phyloP scores from a whole-genome alignment of 2,329 filamentous ascomycete species.

The Whalleya microplaca region DNA sequence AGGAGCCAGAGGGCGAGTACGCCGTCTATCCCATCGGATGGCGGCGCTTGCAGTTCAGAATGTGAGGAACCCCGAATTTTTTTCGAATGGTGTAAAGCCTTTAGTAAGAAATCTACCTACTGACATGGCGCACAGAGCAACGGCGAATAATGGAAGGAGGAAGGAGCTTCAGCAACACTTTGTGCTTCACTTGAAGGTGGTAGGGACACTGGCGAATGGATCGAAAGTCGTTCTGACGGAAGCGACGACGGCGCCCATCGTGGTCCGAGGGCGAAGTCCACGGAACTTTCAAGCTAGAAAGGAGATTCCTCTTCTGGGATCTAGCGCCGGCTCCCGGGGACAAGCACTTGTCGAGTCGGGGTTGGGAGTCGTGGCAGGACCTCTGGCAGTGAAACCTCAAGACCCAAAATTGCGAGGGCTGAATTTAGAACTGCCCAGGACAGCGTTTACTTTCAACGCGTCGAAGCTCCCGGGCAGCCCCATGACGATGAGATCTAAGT shows the following conservation, averaged over 20 bases:
- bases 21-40: conserved; percentile 92
- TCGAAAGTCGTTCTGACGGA: conserved; percentile 81
- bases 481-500: conserved; percentile 63
- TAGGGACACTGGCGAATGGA: conserved; percentile 83
- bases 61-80: conserved; percentile 48
- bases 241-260: conserved; percentile 85
- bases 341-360: conserved; percentile 72
- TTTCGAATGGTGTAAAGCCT: background rate
- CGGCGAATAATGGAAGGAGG: conserved; percentile 91
- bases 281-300: conserved; percentile 94
- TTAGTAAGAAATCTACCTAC: background rate
- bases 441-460: conserved; percentile 61
- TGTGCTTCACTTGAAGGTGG: conserved; percentile 82
- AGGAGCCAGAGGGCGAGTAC: conserved; percentile 73
- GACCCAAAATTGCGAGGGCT: conserved; percentile 56
- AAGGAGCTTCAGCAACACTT: conserved; percentile 98
- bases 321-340: conserved; percentile 75
- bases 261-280: conserved; percentile 89
- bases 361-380: conserved; percentile 62
- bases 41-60: conserved; percentile 91
- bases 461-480: conserved; percentile 59
- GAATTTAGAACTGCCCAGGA: conserved; percentile 59
- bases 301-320: conserved; percentile 83
- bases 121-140: conserved; percentile 62
- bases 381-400: conserved; percentile 57